A percentile compares a stretch with the other conserved stretches of the same genome.
Evolutionary conservation across 2,329 filamentous ascomycete species (phyloP).

Genomic region (Cladosporium sp.): DNA sequence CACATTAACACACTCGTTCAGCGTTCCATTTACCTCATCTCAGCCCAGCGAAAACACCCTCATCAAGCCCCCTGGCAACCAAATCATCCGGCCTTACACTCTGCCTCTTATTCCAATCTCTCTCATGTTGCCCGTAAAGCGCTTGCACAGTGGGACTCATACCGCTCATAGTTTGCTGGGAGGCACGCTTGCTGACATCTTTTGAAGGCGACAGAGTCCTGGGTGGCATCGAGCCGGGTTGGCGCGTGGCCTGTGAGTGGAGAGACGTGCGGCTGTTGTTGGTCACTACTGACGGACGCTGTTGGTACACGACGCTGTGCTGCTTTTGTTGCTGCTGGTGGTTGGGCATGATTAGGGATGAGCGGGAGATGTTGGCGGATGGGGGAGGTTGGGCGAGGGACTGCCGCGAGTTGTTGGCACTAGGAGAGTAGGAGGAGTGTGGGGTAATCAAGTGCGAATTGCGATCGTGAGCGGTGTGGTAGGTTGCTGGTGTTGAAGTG

Average conservation of each 20-base stretch:
- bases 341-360: conserved; percentile 2
- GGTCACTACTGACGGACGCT: neutral
- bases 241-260: conserved; percentile 3
- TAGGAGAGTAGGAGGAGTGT: neutral
- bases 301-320: neutral
- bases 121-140: conserved; percentile 13
- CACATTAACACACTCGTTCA: no score
- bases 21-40: no score
- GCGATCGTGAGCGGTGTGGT: conserved; percentile 7
- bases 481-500: conserved; percentile 9
- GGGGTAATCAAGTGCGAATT: neutral
- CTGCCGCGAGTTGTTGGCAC: neutral
- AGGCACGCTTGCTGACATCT: conserved; percentile 1
- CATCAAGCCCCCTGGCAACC: conserved; percentile 12
- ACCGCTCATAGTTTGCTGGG: conserved; percentile 8
- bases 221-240: neutral
- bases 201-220: neutral
- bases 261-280: conserved; percentile 1
- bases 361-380: conserved; percentile 6
- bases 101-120: conserved; percentile 11
- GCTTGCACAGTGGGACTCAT: conserved; percentile 13
- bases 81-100: conserved; percentile 10
- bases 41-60: conserved; percentile 11
- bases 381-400: conserved; percentile 2
- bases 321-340: conserved; percentile 10